These are phyloP conservation scores for Suillus decipiens DNA, from an alignment of 768 basidiomycete genomes.

Conservation along the genomic window DNA sequence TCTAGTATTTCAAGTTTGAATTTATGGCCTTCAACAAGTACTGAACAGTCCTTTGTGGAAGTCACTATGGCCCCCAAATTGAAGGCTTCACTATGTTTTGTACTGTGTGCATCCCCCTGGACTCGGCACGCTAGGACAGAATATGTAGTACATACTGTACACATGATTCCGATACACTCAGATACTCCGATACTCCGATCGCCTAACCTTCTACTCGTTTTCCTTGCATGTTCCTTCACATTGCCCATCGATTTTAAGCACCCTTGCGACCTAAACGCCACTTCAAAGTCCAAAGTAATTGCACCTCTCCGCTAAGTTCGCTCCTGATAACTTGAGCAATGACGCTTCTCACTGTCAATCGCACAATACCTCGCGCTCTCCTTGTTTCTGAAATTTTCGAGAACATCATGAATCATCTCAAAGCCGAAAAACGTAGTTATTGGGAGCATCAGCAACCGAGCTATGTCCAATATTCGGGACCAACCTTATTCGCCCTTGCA, in stretches of 20 bases:
- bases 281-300: neutral
- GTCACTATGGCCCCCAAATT: neutral
- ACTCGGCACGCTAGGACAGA: neutral
- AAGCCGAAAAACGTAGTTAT: too few relatives aligned
- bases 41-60: neutral
- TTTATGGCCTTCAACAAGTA: too few relatives aligned
- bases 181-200: neutral
- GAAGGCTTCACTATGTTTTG: neutral
- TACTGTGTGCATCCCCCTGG: neutral
- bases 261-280: conserved; percentile 20
- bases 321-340: neutral
- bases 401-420: neutral
- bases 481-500: neutral
- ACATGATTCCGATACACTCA: conserved; percentile 5
- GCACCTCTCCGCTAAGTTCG: neutral
- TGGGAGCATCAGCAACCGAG: neutral
- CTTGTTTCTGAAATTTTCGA: neutral
- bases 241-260: neutral
- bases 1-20: too few relatives aligned
- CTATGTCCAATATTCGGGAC: neutral
- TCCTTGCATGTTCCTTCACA: neutral
- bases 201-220: neutral
- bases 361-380: neutral
- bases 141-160: too few relatives aligned
- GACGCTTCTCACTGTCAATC: neutral